Base-by-base conservation (phyloP, 768 basidiomycete genomes). In the Russula brevipes region DNA sequence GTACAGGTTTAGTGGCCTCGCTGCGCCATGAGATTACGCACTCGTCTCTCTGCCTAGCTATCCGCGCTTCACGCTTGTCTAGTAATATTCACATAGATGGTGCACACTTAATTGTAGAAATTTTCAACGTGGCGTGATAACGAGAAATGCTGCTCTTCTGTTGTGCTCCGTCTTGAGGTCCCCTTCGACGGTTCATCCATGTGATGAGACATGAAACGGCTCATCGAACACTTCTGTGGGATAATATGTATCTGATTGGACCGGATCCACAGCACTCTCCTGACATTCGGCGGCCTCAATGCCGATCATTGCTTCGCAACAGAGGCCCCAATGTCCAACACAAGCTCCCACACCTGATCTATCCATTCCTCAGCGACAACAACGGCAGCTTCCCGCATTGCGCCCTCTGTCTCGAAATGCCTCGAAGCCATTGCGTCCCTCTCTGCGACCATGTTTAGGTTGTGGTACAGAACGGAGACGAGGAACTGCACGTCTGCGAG, bases 401-500 rank as follows among this genome's bases (percentile, higher is more conserved):
- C 69, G 24, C 74, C 75, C 45, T 80, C 74, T 0, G 83, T 81
- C 42, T 71, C 71, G 12, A 76, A 71, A 68, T 87, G 82, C 45
- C 82, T 76, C 62, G 73, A 72, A 5, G 83, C 80, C 0, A 77
- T 79, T 4, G 76, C 80, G 55, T 89, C 83, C 42, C 91, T 77
- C 63, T 87, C 81, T 31, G 66, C 66, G 39, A 71, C 70, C 76
- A 82, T 77, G 3, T 79, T 83, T 39, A 91, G 75, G 66, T 87
- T 91, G 73, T 93, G 82, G 71, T 85, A 87, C 35, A 89, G 77
- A 44, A 89, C 81, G 9, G 88, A 83, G 36, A 87, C 73, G 56
- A 88, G 73, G 75, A 88, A 91, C 64, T 88, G 86, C 19, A 88
- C 86, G 69, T 90, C 88, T 68, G 81, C 79, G 39, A 82, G 71